Evolutionary conservation across 768 basidiomycete genomes (phyloP).

Genomic region (Kwoniella dendrophila): DNA sequence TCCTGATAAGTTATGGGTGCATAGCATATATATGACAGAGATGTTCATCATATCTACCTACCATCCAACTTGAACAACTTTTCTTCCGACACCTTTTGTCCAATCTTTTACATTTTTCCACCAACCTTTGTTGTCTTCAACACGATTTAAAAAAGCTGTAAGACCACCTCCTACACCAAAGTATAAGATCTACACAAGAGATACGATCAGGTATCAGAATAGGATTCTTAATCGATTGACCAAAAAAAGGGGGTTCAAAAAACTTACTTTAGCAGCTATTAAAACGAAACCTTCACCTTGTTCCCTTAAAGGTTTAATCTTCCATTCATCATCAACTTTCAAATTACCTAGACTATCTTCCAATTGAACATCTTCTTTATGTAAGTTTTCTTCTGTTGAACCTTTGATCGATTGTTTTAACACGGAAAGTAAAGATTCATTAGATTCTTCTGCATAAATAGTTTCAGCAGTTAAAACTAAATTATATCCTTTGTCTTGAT

Average conservation of each 20-base stretch:
- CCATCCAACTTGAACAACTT: constrained; percentile 70
- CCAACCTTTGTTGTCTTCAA: constrained; percentile 60
- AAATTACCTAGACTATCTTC: constrained; percentile 28
- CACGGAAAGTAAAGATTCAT: constrained; percentile 61
- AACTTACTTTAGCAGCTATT: constrained; percentile 74
- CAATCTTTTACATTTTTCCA: constrained; percentile 69
- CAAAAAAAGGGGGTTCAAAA: neutral
- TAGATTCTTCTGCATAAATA: constrained; percentile 73
- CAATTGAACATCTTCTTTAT: constrained; percentile 17
- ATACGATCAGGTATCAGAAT: neutral
- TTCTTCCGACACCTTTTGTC: constrained; percentile 70
- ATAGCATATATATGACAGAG: neutral
- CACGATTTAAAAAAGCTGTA: constrained; percentile 67
- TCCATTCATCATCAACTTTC: constrained; percentile 22
- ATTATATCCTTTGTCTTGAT: constrained; percentile 60
- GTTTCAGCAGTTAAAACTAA: constrained; percentile 88
- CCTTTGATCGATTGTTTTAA: constrained; percentile 19
- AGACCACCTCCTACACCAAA: constrained; percentile 94
- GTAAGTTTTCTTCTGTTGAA: constrained; percentile 4
- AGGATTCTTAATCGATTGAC: too few species aligned
- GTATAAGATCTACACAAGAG: constrained; percentile 64
- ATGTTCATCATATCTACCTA: neutral
- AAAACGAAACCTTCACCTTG: constrained; percentile 56
- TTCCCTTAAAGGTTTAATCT: constrained; percentile 19
- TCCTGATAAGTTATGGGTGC: too few species aligned